Percentiles rank a stretch among this genome's conserved stretches.
Evolutionary conservation across 2,329 filamentous ascomycete genomes (phyloP).

Genomic region (Dothistroma septosporum): DNA sequence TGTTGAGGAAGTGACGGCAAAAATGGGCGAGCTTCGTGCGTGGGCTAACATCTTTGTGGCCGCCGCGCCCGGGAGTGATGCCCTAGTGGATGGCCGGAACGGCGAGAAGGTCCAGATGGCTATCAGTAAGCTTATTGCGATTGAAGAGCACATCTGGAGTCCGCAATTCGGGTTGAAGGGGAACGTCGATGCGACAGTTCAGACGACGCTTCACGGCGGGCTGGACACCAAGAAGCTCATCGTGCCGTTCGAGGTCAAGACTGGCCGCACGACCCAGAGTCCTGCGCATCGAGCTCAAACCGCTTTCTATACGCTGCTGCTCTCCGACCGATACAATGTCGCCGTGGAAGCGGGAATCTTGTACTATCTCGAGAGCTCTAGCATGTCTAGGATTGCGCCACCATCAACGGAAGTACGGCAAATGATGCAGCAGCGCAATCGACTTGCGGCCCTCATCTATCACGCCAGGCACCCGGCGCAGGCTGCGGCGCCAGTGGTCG

Average conservation of each 20-base stretch:
- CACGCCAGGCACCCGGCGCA: slow-evolving; percentile 24
- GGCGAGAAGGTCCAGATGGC: slow-evolving; percentile 74
- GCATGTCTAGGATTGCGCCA: slow-evolving; percentile 78
- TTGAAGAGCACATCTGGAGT: slow-evolving; percentile 98
- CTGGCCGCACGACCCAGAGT: slow-evolving; percentile 73
- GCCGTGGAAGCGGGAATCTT: slow-evolving; percentile 85
- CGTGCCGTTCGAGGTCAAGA: slow-evolving; percentile 93
- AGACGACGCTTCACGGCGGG: slow-evolving; percentile 74
- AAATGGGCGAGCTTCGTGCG: slow-evolving; percentile 72
- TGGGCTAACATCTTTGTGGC: slow-evolving; percentile 84
- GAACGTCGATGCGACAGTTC: slow-evolving; percentile 94
- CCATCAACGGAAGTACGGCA: slow-evolving; percentile 85
- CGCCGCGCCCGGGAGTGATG: slow-evolving; percentile 64
- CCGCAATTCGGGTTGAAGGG: slow-evolving; percentile 96
- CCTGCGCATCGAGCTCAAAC: slow-evolving; percentile 88
- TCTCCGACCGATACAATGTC: slow-evolving; percentile 93
- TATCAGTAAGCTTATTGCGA: slow-evolving; percentile 88
- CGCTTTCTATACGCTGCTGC: slow-evolving; percentile 82
- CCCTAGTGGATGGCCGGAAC: slow-evolving; percentile 73
- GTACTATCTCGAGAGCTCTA: slow-evolving; percentile 91
- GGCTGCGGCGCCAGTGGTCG: neutral
- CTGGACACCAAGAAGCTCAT: slow-evolving; percentile 59
- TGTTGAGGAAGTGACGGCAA: slow-evolving; percentile 73
- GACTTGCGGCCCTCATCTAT: slow-evolving; percentile 78
- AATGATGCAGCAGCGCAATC: slow-evolving; percentile 95